phyloP scores from a whole-genome alignment of 2,329 filamentous ascomycete species.

The Epichloe baconii region DNA sequence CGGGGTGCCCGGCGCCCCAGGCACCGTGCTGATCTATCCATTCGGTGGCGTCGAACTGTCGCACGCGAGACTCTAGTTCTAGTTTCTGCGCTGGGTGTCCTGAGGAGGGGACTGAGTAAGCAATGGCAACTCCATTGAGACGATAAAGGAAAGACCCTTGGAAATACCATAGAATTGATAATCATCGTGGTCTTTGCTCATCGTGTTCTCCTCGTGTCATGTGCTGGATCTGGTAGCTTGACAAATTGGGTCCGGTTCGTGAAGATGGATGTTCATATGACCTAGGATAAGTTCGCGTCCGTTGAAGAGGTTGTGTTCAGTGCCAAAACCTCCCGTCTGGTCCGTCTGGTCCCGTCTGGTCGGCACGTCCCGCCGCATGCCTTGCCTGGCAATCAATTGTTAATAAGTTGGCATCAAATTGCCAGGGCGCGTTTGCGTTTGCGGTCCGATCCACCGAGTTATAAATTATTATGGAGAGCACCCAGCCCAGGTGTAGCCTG shows the following conservation, averaged over 20 bases:
- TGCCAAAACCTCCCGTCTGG: too few relatives aligned
- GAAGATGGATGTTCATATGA: background rate
- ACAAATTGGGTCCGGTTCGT: background rate
- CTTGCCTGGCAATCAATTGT: background rate
- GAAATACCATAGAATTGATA: background rate
- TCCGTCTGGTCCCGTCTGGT: background rate
- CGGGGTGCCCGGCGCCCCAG: constrained; percentile 2
- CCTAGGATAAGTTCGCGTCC: too few relatives aligned
- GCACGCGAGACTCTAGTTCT: constrained; percentile 35
- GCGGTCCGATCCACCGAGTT: background rate
- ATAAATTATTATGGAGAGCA: too few relatives aligned
- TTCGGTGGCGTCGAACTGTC: constrained; percentile 33
- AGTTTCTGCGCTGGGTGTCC: constrained; percentile 39
- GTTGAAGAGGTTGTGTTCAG: background rate
- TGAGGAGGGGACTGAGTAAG: constrained; percentile 18
- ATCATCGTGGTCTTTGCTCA: background rate
- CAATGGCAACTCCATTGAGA: background rate
- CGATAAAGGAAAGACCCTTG: background rate
- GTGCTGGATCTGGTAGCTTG: background rate
- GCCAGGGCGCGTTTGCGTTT: background rate
- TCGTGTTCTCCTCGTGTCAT: background rate
- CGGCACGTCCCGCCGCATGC: background rate
- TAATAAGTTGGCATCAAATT: background rate
- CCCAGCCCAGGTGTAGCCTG: too few relatives aligned
- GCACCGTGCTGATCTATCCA: constrained; percentile 23